Evolutionary conservation across 139 green algal species (phyloP), one percentile per base, ranked within the genome.

Genomic region (Raphidocelis subcapitata): DNA sequence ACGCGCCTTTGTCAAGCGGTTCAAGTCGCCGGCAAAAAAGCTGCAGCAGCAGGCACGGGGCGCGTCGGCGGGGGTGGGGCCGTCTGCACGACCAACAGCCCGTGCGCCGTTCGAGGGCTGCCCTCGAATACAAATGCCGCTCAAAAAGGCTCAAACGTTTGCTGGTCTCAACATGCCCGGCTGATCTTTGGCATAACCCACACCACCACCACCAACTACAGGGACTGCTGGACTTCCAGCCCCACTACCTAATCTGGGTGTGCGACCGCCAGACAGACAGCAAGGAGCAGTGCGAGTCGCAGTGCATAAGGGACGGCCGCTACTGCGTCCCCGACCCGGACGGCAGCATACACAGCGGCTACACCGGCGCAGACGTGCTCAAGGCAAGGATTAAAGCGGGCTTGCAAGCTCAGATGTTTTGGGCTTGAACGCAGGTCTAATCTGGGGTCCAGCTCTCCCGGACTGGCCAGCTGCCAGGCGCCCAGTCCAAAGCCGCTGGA

Each of bases 311-410:
- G 24, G 62, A 88, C 5, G 90, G 89, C 2, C 68, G 85, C 8
- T 98, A 98, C 88, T 98, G 94, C 75, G 71, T 59, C 15, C 90
- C 91, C 24, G 92, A 97, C 76, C 89, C 90, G 26, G 89, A 94
- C 32, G 85, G 85, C 23, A 72, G 86, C 77, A 47, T 89, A 16
- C 47, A 72, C 0, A 62, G 84, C 51, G 88, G 90, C 46, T 92
- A 92, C 81, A 75, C 62, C 3, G 90, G 90, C 29, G 35, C 26
- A 5, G 87, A 95, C 59, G 84, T 95, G 47, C 81, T 95, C 41
- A 49, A 49, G 41, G 41, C 12, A 12, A 20, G 41, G 8, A 49
- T 12, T 8, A 8, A 8, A 49, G 41, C 41, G 47, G 47, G 23
- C 44, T 35, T 61, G 46, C 8, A n/a, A 8, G 26, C 18, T 59